phyloP scores from a whole-genome alignment of 257 asterid genomes.

The Solanum verrucosum region DNA sequence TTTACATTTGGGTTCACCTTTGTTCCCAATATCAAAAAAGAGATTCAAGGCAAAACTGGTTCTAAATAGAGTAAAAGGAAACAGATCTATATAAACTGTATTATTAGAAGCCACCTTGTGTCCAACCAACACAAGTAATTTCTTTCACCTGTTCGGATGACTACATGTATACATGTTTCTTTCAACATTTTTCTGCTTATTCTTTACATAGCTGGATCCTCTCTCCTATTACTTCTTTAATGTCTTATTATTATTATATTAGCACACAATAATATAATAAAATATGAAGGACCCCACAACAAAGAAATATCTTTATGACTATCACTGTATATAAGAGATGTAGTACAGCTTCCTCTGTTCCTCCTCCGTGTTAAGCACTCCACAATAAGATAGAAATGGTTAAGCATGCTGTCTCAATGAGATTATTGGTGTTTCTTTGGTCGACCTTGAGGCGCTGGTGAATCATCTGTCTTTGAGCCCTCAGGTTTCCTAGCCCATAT shows the following conservation, averaged over 20 bases:
- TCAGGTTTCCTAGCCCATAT: slow-evolving; percentile 86
- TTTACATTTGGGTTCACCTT: neutral
- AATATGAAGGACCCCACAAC: neutral
- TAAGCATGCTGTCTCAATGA: slow-evolving; percentile 18
- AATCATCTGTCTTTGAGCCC: slow-evolving; percentile 49
- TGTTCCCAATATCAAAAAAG: neutral
- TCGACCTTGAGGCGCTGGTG: slow-evolving; percentile 52
- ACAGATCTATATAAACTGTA: neutral
- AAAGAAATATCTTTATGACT: neutral
- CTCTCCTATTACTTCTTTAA: neutral
- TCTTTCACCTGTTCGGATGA: neutral
- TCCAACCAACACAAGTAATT: neutral
- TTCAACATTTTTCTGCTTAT: neutral
- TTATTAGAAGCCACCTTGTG: neutral
- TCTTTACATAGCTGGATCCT: neutral
- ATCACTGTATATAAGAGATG: neutral
- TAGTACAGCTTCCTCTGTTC: neutral
- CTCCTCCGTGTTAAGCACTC: neutral
- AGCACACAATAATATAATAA: neutral
- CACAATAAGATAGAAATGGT: neutral
- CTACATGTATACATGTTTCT: neutral
- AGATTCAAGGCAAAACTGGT: neutral
- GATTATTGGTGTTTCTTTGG: slow-evolving; percentile 93
- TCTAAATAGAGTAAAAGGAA: neutral
- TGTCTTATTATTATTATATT: neutral